Evolutionary conservation across 305 asterid species (phyloP).

Genomic region (Fraxinus sp.): DNA sequence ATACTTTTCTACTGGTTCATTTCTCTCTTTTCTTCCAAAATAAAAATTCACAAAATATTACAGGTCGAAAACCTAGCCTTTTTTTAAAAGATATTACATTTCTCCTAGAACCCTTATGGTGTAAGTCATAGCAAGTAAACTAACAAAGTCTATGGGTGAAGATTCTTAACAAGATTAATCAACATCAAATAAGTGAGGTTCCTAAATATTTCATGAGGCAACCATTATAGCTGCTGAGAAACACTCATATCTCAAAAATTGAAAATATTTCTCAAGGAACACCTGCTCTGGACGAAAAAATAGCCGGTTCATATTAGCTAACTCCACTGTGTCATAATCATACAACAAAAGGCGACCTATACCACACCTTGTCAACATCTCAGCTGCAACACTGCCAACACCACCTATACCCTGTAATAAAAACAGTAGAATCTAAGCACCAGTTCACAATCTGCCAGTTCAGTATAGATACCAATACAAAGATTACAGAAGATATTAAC

Average conservation of each 20-base stretch:
- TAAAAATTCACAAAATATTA: background rate
- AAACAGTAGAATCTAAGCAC: conserved; percentile 14
- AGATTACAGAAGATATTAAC: background rate
- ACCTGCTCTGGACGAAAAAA: conserved; percentile 99
- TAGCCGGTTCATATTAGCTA: conserved; percentile 98
- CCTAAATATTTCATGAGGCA: background rate
- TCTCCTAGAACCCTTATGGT: background rate
- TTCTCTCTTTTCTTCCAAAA: background rate
- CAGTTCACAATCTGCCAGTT: background rate
- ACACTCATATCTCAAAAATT: background rate
- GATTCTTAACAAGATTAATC: conserved; percentile 7
- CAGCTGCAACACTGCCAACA: conserved; percentile 99
- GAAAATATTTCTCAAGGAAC: conserved; percentile 22
- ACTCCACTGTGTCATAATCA: conserved; percentile 98
- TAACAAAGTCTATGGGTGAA: background rate
- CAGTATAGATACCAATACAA: background rate
- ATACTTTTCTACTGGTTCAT: background rate
- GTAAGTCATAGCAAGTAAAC: background rate
- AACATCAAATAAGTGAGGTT: conserved; percentile 8
- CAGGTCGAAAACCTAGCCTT: conserved; percentile 8
- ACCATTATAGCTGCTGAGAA: background rate
- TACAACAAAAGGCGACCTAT: conserved; percentile 93
- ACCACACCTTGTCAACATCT: conserved; percentile 99
- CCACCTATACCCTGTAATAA: conserved; percentile 93
- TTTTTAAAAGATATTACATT: background rate